Evolutionary conservation across 169 alveolate species (phyloP), one percentile per base, ranked within the genome.

Genomic region (Pseudocohnilembus persalinus): DNA sequence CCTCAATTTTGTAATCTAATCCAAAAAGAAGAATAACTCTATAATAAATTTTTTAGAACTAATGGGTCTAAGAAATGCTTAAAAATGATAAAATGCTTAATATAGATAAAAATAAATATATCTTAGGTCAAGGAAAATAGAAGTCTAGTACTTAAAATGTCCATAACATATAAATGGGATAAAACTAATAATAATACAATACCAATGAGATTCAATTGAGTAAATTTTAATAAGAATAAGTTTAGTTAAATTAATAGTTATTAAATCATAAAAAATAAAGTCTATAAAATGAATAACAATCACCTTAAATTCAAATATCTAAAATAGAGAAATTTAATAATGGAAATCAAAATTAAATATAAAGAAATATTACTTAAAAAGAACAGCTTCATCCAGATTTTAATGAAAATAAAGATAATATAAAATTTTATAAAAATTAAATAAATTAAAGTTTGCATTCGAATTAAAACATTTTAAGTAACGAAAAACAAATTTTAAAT

Each of bases 1-100:
- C 82, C 82, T 76, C 34, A 63, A 33, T 79, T 26, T 49, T 79
- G 11, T 64, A 79, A 79, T 35, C 76, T 20, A 79, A 79, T 31
- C 84, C 84, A 20, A 26, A 33, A 27, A 79, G 76, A 79, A 79
- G 84, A 64, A 63, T 79, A 0, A 29, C 76, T n/a, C 34, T 79
- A 20, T 63, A 79, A n/a, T 68, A 63, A 11, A 79, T 79, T 28
- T 29, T 79, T 31, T n/a, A 31, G 25, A 74, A 79, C 63, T 32
- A 74, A 0, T 79, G 84, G 84, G 64, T 79, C 63, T 49, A 79
- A 11, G 29, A 79, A 72, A 79, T 79, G 84, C 20, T 49, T 11
- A 49, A 49, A 49, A 20, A 49, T 11, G 68, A 49, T 20, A 49
- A 4, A 4, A 11, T 49, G 26, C 68, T 49, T 11, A 11, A 49